Percentiles rank a stretch among this genome's conserved stretches.
Evolutionary conservation across 129 eudicot genomes (phyloP).

Genomic region (Lactuca sativa): DNA sequence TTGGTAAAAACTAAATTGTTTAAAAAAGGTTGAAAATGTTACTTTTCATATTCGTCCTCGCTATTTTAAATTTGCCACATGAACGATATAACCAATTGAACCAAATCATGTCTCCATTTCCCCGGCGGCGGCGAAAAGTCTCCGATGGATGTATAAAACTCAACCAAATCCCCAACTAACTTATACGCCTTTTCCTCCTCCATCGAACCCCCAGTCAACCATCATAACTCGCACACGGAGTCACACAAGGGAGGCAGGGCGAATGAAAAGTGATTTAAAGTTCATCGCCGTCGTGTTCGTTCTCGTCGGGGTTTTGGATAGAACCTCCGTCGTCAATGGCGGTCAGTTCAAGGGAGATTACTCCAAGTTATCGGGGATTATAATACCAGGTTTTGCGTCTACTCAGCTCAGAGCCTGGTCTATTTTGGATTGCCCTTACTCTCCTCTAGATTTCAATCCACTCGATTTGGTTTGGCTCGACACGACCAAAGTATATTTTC

Average conservation of each 20-base stretch:
- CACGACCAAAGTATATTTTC: constrained; percentile 67
- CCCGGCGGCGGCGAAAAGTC: constrained; percentile 37
- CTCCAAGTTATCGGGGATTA: constrained; percentile 76
- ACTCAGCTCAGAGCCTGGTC: constrained; percentile 97
- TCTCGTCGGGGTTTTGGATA: constrained; percentile 33
- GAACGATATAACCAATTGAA: constrained; percentile 1
- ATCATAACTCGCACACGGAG: constrained; percentile 8
- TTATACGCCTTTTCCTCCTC: constrained; percentile 2
- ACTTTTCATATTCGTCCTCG: neutral
- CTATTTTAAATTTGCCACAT: neutral
- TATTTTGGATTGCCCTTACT: constrained; percentile 89
- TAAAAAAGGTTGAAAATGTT: too few species aligned
- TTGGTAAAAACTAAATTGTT: neutral
- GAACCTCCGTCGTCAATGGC: constrained; percentile 40
- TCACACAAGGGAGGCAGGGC: constrained; percentile 15
- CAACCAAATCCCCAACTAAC: constrained; percentile 32
- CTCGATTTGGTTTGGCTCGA: constrained; percentile 99
- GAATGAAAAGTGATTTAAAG: constrained; percentile 11
- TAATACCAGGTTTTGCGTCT: constrained; percentile 96
- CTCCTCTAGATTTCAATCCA: constrained; percentile 96
- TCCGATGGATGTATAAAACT: constrained; percentile 9
- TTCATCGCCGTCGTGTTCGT: constrained; percentile 31
- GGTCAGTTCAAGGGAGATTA: constrained; percentile 40
- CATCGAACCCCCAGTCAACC: constrained; percentile 12
- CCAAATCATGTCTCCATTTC: constrained; percentile 15